phyloP scores from a whole-genome alignment of 345 rosid species.

The Camelina neglecta region DNA sequence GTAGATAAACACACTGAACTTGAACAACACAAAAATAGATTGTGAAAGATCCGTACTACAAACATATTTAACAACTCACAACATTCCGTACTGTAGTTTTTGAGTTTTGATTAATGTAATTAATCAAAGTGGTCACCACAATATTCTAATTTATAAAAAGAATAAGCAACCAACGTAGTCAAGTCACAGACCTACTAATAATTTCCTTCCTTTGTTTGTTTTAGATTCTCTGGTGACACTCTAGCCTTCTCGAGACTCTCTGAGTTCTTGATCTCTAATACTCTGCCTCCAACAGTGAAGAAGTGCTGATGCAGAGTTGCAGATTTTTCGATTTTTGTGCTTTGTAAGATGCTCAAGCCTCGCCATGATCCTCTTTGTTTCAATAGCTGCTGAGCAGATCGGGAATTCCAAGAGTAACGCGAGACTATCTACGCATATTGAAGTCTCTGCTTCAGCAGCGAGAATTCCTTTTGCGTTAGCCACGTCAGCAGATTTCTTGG shows the following conservation, averaged over 20 bases:
- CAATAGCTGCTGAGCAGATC: neutral
- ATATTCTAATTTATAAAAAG: neutral
- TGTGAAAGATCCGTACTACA: neutral
- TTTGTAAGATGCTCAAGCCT: conserved; percentile 14
- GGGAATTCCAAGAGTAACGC: neutral
- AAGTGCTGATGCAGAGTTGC: neutral
- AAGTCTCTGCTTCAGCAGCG: neutral
- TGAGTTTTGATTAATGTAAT: neutral
- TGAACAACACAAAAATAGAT: conserved; percentile 9
- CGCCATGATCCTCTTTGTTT: neutral
- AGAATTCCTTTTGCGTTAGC: conserved; percentile 3
- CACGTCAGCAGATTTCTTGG: conserved; percentile 16
- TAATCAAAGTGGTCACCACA: neutral
- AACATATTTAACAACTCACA: neutral
- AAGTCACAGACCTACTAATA: neutral
- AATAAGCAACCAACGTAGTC: neutral
- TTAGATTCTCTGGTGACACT: neutral
- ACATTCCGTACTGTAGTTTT: neutral
- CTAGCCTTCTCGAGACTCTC: neutral
- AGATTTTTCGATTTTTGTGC: conserved; percentile 8
- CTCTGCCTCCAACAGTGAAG: conserved; percentile 10
- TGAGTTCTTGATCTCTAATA: neutral
- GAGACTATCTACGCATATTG: conserved; percentile 12
- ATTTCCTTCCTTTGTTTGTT: neutral
- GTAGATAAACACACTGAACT: neutral